A percentile compares a stretch with the other conserved stretches of the same genome.
phyloP scores from a whole-genome alignment of 768 basidiomycete species.

The Cyclocybe aegerita region DNA sequence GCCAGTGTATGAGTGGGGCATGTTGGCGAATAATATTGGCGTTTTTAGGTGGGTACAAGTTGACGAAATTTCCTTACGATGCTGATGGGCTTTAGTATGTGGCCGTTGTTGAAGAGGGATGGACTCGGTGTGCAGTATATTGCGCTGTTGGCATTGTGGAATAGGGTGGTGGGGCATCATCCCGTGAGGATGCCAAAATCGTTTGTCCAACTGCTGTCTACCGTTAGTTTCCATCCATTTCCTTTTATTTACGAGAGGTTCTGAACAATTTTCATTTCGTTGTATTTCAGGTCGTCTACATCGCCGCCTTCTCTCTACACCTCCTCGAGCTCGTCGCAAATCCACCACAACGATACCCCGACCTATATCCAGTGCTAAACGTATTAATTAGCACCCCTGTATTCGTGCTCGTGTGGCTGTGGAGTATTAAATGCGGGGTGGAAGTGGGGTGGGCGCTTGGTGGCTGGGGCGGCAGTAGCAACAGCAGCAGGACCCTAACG shows the following conservation, averaged over 20 bases:
- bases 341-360: constrained; percentile 79
- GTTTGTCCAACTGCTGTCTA: constrained; percentile 52
- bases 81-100: constrained; percentile 74
- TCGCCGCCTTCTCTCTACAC: constrained; percentile 55
- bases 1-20: constrained; percentile 66
- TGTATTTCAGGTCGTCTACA: constrained; percentile 52
- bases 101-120: constrained; percentile 82
- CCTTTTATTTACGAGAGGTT: background rate
- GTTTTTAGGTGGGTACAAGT: constrained; percentile 71
- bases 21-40: constrained; percentile 78
- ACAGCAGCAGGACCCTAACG: background rate
- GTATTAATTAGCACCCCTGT: constrained; percentile 78
- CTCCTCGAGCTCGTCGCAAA: constrained; percentile 56
- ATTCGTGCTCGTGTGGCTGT: constrained; percentile 82
- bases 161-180: constrained; percentile 76
- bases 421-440: constrained; percentile 81
- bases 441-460: constrained; percentile 81
- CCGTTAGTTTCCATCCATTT: constrained; percentile 35
- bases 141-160: constrained; percentile 73
- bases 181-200: constrained; percentile 53
- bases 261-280: constrained; percentile 5
- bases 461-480: constrained; percentile 31
- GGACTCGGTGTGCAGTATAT: constrained; percentile 76
- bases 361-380: constrained; percentile 84
- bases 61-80: no score